Evolutionary conservation across 2,329 filamentous ascomycete species (phyloP).

Genomic region (Penicillium italicum): DNA sequence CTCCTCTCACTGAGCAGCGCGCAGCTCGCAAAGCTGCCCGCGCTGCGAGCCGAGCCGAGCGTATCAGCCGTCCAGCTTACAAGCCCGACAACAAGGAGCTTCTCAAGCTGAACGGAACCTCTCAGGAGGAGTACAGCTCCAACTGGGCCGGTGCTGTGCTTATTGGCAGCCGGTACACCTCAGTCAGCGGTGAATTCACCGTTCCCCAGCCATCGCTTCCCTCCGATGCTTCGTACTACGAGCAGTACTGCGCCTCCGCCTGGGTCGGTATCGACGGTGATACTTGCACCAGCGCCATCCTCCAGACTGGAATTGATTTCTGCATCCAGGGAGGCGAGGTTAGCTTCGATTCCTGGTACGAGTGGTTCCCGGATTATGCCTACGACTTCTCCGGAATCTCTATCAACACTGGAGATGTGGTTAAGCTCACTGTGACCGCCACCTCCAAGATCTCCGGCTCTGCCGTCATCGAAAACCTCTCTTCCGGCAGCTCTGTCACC

Average conservation of each 20-base stretch:
- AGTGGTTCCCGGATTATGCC: slow-evolving; percentile 56
- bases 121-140: slow-evolving; percentile 46
- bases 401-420: slow-evolving; percentile 42
- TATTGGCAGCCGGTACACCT: slow-evolving; percentile 48
- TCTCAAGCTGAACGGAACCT: slow-evolving; percentile 32
- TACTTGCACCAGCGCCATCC: slow-evolving; percentile 51
- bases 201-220: slow-evolving; percentile 47
- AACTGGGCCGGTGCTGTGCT: slow-evolving; percentile 60
- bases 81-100: slow-evolving; percentile 26
- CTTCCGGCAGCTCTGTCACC: slow-evolving; percentile 48
- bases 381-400: slow-evolving; percentile 49
- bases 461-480: slow-evolving; percentile 47
- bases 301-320: slow-evolving; percentile 57
- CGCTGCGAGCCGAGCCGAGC: slow-evolving; percentile 23
- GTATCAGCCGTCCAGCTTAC: slow-evolving; percentile 31
- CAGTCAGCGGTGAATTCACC: slow-evolving; percentile 52
- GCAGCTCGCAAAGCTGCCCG: slow-evolving; percentile 27
- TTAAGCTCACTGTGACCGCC: slow-evolving; percentile 42
- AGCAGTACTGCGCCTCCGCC: slow-evolving; percentile 47
- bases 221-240: slow-evolving; percentile 29
- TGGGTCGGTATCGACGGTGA: slow-evolving; percentile 61
- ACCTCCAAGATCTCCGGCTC: slow-evolving; percentile 41
- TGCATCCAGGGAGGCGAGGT: slow-evolving; percentile 40
- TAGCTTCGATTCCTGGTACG: slow-evolving; percentile 56
- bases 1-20: slow-evolving; percentile 44